Evolutionary conservation across 106 monocot genomes (phyloP), one percentile per base, ranked within the genome.

Genomic region (Vanilla planifolia): DNA sequence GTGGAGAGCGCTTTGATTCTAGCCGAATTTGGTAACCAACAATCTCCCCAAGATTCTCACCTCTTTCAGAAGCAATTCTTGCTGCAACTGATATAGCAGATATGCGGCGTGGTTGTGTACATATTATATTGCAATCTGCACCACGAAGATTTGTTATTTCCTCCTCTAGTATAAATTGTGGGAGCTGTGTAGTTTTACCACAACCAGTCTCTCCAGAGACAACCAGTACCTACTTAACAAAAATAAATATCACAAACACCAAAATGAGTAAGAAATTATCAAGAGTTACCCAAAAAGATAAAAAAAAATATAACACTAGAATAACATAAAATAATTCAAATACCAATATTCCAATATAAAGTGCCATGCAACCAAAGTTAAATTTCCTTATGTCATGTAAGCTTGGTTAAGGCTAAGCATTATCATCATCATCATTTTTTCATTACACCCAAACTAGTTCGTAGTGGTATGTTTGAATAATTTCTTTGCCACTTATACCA

Each of bases 181-280:
- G 96, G 39, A 96, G 69, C 64, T 96, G 96, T 23, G 96, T 96
- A 44, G 96, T 96, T 73, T 96, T 96, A n/a, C 96, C 96, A 77
- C 96, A 96, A 22, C 96, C 96, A 37, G 96, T 96, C 53, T 91
- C 96, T 62, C 90, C 96, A 76, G 96, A 96, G 67, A 96, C 83
- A 27, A 96, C 87, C 53, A 96, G 62, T 26, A 96, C 91, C 91
- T 96, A 42, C 47, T 72, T 43, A 34, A 1, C n/a, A 11, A 39
- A 56, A 48, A 27, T 51, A 61, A 17, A 28, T 24, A 2, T 33
- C 4, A 52, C 39, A 5, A 43, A n/a, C 45, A 22, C 24, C 8
- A 62, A 46, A 28, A 11, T 29, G 35, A 16, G 27, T 65, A 74
- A 57, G 35, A 35, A 57, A 57, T 36, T 35, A 34, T 19, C 20